Evolutionary conservation across 2,329 filamentous ascomycete genomes (phyloP).

Genomic region (Phyllosticta capitalensis): DNA sequence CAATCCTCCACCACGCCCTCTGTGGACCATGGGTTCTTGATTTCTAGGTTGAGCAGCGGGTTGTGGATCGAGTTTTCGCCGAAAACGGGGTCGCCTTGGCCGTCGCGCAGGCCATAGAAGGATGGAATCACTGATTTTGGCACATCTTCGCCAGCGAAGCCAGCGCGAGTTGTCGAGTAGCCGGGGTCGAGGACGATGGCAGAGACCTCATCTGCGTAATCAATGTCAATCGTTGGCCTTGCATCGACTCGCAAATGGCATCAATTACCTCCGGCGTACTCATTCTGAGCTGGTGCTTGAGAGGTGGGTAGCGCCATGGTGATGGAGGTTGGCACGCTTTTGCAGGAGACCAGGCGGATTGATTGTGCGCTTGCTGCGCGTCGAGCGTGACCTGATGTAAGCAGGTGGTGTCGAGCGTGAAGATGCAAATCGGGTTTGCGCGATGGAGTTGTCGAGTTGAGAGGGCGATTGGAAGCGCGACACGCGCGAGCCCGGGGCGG

Average conservation of each 20-base stretch:
- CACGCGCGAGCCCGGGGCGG: not conserved
- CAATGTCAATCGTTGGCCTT: not conserved
- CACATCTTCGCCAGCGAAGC: constrained; percentile 94
- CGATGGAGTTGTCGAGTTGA: not conserved
- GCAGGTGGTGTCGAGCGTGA: not conserved
- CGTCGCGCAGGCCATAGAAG: constrained; percentile 59
- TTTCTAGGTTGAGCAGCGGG: constrained; percentile 65
- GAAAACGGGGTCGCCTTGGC: constrained; percentile 53
- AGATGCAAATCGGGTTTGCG: not conserved
- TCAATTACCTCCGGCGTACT: constrained; percentile 37
- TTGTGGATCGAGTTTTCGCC: constrained; percentile 85
- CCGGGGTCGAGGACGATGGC: constrained; percentile 94
- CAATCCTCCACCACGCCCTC: constrained; percentile 93
- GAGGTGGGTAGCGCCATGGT: constrained; percentile 29
- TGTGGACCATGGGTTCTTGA: constrained; percentile 83
- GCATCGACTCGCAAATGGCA: not conserved
- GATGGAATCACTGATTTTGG: constrained; percentile 90
- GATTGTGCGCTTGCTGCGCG: not conserved
- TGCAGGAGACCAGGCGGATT: not conserved
- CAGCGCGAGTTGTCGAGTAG: constrained; percentile 81
- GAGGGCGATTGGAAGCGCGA: not conserved
- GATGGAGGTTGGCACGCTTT: constrained; percentile 14
- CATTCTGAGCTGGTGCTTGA: constrained; percentile 28
- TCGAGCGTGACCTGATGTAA: not conserved
- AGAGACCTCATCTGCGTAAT: constrained; percentile 74